Evolutionary conservation across 257 asterid genomes (phyloP).

Genomic region (Capsicum rhomboideum): DNA sequence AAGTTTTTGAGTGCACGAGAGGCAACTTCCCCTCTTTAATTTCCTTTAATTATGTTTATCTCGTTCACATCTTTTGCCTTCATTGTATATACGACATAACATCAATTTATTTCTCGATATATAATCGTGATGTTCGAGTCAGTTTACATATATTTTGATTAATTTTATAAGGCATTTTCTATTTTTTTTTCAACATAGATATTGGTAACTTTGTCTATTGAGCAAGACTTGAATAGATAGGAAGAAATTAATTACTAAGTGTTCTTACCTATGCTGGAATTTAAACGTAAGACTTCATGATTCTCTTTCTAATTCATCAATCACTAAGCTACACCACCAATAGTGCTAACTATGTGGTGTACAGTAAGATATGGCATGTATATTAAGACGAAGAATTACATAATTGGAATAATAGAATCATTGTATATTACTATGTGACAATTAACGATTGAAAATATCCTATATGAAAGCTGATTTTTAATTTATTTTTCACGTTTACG

Average conservation of each 20-base stretch:
- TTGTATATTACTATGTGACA: background rate
- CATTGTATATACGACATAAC: background rate
- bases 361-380: background rate
- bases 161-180: background rate
- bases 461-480: background rate
- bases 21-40: conserved; percentile 15
- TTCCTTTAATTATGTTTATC: background rate
- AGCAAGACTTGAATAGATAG: background rate
- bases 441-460: background rate
- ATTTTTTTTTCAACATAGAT: background rate
- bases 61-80: background rate
- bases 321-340: background rate
- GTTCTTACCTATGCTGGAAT: too few relatives aligned
- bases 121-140: too few relatives aligned
- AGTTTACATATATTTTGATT: fast-evolving
- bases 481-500: fast-evolving
- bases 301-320: background rate
- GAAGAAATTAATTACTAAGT: background rate
- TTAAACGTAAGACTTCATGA: background rate
- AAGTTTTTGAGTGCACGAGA: conserved; percentile 34
- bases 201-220: background rate
- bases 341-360: too few relatives aligned
- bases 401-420: too few relatives aligned
- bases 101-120: background rate
- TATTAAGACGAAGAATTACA: background rate